These are phyloP conservation scores for Talaromyces wortmannii DNA, from an alignment of 495 filamentous ascomycete genomes.

Conservation along the genomic window DNA sequence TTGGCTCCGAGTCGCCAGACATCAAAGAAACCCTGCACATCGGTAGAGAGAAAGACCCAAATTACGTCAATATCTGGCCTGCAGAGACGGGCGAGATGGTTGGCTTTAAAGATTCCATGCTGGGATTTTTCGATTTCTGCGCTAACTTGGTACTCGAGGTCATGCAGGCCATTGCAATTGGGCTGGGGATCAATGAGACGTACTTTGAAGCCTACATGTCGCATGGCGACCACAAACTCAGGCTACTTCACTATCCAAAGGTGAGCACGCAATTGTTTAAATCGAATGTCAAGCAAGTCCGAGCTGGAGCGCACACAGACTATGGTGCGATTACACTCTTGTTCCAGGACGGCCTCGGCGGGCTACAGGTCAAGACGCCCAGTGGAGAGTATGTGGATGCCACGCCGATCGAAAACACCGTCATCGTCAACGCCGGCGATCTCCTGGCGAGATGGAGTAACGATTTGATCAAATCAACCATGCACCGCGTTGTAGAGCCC, in stretches of 20 bases:
- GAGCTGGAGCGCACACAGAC: constrained; percentile 41
- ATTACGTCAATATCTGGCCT: not conserved
- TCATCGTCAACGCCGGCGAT: constrained; percentile 54
- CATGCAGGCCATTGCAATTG: not conserved
- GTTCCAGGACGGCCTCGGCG: constrained; percentile 36
- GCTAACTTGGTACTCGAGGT: not conserved
- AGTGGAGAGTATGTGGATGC: constrained; percentile 39
- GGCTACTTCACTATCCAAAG: not conserved
- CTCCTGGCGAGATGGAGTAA: constrained; percentile 52
- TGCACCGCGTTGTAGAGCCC: constrained; percentile 34
- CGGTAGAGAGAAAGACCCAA: not conserved
- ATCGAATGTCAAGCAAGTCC: not conserved
- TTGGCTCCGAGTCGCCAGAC: not conserved
- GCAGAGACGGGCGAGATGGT: not conserved
- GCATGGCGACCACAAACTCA: not conserved
- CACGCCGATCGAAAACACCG: constrained; percentile 37
- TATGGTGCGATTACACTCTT: constrained; percentile 45
- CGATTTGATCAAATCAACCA: constrained; percentile 42
- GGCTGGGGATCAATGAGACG: not conserved
- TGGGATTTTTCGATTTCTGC: not conserved
- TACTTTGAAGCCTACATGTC: not conserved
- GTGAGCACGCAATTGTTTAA: not conserved
- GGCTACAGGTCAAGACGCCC: constrained; percentile 35
- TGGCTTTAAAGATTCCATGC: not conserved
- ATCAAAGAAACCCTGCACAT: not conserved